Base-by-base conservation (phyloP, 331 rosid genomes). In the Rosa hybrid region DNA sequence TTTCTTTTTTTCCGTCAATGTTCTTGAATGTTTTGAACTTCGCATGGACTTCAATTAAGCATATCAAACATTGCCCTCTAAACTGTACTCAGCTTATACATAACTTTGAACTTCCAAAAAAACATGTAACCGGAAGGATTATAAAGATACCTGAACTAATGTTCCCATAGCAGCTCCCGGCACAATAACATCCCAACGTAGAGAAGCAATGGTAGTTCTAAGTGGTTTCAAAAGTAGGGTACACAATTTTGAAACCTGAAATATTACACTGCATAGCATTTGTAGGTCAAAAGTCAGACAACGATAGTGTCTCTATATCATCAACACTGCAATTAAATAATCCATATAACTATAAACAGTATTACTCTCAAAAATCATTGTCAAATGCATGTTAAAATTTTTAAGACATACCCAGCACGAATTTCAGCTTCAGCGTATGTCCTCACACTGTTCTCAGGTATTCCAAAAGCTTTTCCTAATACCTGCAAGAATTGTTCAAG, bases 181-280 rank as follows among this genome's bases (percentile, higher is more conserved):
- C 81, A 96, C 99, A 81, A 96, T 88, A 83, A 96, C 92, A 86
- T 96, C 99, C 99, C 99, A 96, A 80, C 99, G 98, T 79, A 91
- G 87, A 69, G 98, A 93, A 86, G 91, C 99, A 83, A 96, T 87
- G 45, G 87, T 42, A 72, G 78, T 88, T 92, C 99, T 91, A 75
- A 89, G 92, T 54, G 98, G 91, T 88, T 93, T 96, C 69, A 91
- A 84, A 78, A 96, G 93, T 79, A 96, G 83, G 25, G 96, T 93
- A 80, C 97, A 96, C 21, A 96, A 87, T 85, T 93, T 96, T 38
- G 99, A 96, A 78, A 96, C 98, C 97, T 96, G 99, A 77, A 96
- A 96, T 83, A 96, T 93, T 63, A 96, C 94, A 80, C 99, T 96
- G 84, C 49, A 78, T 78, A 13, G 71, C 77, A 85, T n/a, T 59